These are phyloP conservation scores for Bruguiera hainesii DNA, from an alignment of 441 rosid genomes.

Conservation along the genomic window DNA sequence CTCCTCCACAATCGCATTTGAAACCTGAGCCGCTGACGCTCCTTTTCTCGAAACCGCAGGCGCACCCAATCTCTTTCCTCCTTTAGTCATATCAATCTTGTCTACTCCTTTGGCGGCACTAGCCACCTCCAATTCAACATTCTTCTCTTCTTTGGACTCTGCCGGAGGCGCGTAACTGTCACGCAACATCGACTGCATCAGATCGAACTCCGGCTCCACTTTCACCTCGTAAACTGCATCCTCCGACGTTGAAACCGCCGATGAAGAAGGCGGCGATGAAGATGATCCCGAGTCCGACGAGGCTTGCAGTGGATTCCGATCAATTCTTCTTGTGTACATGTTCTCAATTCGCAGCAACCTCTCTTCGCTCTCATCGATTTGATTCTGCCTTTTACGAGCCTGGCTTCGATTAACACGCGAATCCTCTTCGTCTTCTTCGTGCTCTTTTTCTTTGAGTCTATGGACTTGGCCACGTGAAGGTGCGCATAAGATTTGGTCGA, in stretches of 20 bases:
- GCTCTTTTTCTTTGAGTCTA: conserved; percentile 13
- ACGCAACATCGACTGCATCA: conserved; percentile 56
- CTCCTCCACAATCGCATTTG: conserved; percentile 22
- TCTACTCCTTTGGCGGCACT: conserved; percentile 25
- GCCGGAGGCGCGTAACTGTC: conserved; percentile 31
- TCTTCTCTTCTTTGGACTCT: conserved; percentile 41
- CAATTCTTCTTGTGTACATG: conserved; percentile 29
- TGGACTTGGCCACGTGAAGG: background rate
- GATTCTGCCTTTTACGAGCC: conserved; percentile 36
- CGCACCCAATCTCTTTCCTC: conserved; percentile 17
- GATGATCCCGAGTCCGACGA: conserved; percentile 20
- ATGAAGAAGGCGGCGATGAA: conserved; percentile 21
- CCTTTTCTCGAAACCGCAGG: conserved; percentile 16
- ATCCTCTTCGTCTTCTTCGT: conserved; percentile 20
- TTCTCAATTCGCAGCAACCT: conserved; percentile 49
- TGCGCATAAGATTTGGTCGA: conserved; percentile 33
- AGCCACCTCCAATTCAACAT: conserved; percentile 57
- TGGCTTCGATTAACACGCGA: background rate
- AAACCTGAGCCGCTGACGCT: conserved; percentile 25
- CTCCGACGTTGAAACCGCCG: conserved; percentile 59
- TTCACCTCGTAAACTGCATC: conserved; percentile 56
- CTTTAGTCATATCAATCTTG: conserved; percentile 34
- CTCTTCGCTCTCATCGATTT: conserved; percentile 40
- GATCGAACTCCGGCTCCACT: conserved; percentile 59
- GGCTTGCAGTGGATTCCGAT: conserved; percentile 4